Conservation (phyloP, 345 rosid genomes). For the Eucalyptus pauciflora region DNA sequence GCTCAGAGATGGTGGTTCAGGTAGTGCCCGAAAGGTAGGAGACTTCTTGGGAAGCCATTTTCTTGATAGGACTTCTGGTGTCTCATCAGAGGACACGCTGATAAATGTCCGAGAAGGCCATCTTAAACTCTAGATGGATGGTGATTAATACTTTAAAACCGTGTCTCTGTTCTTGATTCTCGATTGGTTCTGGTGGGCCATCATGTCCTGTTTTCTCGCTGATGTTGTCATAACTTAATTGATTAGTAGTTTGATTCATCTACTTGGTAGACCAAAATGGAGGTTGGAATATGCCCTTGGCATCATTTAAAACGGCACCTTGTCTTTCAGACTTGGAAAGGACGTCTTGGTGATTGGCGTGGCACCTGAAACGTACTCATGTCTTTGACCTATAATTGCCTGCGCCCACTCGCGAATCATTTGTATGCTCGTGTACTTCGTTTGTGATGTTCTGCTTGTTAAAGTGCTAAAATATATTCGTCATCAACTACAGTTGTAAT, state of each 20-base stretch:
- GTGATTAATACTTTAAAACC: not conserved
- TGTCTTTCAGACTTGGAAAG: not conserved
- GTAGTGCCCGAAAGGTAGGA: conserved; percentile 1
- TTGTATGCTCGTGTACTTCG: not conserved
- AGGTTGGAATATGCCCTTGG: not conserved
- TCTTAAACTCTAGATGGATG: not conserved
- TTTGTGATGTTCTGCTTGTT: not conserved
- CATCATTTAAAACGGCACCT: not conserved
- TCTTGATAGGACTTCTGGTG: not conserved
- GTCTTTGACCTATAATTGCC: not conserved
- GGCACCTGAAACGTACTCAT: not conserved
- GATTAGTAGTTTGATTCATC: not conserved
- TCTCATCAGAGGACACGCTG: not conserved
- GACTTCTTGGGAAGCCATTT: not conserved
- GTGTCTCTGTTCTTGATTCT: not conserved
- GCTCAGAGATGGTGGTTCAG: conserved; percentile 93
- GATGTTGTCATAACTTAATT: not conserved
- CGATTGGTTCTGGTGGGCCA: not conserved
- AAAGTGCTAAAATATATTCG: not conserved
- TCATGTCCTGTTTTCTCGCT: not conserved
- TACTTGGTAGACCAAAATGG: not conserved
- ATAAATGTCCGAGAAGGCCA: not conserved
- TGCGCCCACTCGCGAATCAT: not conserved
- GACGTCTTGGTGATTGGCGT: not conserved
- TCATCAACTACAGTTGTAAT: not conserved